phyloP scores from a whole-genome alignment of 495 filamentous ascomycete species.

The Glutinoglossum americanum region DNA sequence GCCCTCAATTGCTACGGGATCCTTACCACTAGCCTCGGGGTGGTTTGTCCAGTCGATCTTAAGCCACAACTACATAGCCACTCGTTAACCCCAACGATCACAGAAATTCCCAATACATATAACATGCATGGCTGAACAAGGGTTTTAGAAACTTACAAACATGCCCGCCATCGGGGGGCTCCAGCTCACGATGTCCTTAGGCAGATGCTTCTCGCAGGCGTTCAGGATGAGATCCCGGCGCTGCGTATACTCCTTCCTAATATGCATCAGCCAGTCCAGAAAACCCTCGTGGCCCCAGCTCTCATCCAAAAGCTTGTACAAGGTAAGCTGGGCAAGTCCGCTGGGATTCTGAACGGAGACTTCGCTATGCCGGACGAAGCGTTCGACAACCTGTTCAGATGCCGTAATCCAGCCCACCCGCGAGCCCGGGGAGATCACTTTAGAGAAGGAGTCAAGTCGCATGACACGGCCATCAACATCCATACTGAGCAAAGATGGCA shows the following conservation, averaged over 20 bases:
- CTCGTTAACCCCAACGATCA: background rate
- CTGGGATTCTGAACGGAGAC: slow-evolving; percentile 60
- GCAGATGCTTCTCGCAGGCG: slow-evolving; percentile 65
- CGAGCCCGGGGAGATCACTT: slow-evolving; percentile 39
- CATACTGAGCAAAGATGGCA: slow-evolving; percentile 38
- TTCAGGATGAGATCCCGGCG: slow-evolving; percentile 56
- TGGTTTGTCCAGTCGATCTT: slow-evolving; percentile 54
- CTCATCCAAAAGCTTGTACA: slow-evolving; percentile 83
- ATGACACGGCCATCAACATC: slow-evolving; percentile 46
- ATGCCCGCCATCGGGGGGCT: slow-evolving; percentile 72
- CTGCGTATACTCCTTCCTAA: slow-evolving; percentile 64
- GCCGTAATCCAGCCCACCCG: slow-evolving; percentile 45
- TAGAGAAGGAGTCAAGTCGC: slow-evolving; percentile 49
- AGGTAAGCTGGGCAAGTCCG: slow-evolving; percentile 58
- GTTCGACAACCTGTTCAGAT: slow-evolving; percentile 61
- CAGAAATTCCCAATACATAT: background rate
- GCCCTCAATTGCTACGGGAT: slow-evolving; percentile 54
- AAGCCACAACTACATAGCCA: slow-evolving; percentile 48
- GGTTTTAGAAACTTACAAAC: slow-evolving; percentile 56
- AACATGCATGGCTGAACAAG: no score
- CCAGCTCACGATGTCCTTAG: slow-evolving; percentile 64
- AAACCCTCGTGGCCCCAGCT: slow-evolving; percentile 88
- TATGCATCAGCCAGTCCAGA: slow-evolving; percentile 67
- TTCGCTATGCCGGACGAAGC: slow-evolving; percentile 58
- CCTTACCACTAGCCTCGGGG: slow-evolving; percentile 34